Evolutionary conservation across 495 filamentous ascomycete genomes (phyloP).

Genomic region (Chaetomidium leptoderma): DNA sequence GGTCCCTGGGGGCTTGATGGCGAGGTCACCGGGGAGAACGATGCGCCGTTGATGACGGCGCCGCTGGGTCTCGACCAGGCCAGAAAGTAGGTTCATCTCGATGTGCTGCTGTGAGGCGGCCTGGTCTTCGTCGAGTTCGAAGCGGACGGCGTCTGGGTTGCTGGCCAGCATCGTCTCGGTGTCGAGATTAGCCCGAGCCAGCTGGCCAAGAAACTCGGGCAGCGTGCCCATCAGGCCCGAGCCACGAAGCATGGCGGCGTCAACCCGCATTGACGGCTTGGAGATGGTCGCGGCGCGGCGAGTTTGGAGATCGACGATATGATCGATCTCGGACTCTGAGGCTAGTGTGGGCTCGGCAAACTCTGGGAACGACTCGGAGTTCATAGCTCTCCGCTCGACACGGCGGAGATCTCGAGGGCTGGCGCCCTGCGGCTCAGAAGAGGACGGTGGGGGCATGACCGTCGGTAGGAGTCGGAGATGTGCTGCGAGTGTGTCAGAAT

Average conservation of each 20-base stretch:
- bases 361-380: constrained; percentile 23
- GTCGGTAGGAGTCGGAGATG: constrained; percentile 13
- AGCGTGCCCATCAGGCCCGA: constrained; percentile 24
- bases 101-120: constrained; percentile 20
- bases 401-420: constrained; percentile 14
- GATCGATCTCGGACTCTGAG: constrained; percentile 24
- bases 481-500: constrained; percentile 13
- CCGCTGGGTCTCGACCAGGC: constrained; percentile 20
- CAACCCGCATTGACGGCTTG: constrained; percentile 27
- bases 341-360: constrained; percentile 27
- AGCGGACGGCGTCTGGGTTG: constrained; percentile 18
- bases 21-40: constrained; percentile 15
- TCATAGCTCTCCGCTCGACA: constrained; percentile 17
- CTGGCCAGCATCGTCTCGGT: constrained; percentile 23
- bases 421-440: constrained; percentile 18
- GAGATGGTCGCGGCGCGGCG: constrained; percentile 8
- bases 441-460: constrained; percentile 10
- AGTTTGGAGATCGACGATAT: constrained; percentile 22
- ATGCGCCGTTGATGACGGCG: constrained; percentile 17
- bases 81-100: constrained; percentile 27
- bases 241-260: constrained; percentile 21
- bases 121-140: constrained; percentile 26
- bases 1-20: constrained; percentile 2
- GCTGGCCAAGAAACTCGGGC: constrained; percentile 30
- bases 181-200: constrained; percentile 29